Evolutionary conservation across 768 basidiomycete species (phyloP).

Genomic region (Pulveroboletus sp.): DNA sequence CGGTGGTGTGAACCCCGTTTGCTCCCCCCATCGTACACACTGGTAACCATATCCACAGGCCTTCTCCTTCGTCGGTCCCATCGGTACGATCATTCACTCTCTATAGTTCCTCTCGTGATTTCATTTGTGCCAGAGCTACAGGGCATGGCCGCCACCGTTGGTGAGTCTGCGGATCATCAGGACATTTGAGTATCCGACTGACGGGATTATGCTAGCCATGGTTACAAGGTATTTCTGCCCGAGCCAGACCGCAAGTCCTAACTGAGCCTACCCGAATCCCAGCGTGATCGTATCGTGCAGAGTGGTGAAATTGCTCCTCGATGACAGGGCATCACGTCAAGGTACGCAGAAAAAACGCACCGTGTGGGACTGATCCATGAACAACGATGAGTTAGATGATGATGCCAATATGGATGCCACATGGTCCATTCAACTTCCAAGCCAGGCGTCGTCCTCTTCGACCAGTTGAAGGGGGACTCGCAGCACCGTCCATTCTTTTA

Average conservation of each 20-base stretch:
- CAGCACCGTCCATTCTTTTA: no score
- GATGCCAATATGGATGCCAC: background rate
- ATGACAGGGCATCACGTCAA: background rate
- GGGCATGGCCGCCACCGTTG: slow-evolving; percentile 3
- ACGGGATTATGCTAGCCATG: slow-evolving; percentile 5
- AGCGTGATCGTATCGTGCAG: slow-evolving; percentile 15
- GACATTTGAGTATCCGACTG: background rate
- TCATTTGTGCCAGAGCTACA: slow-evolving; percentile 3
- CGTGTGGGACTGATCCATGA: background rate
- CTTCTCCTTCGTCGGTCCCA: slow-evolving; percentile 7
- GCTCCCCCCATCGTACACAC: background rate
- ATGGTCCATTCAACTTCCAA: slow-evolving; percentile 6
- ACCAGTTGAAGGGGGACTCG: no score
- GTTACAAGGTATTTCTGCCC: slow-evolving; percentile 7
- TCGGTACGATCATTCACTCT: slow-evolving; percentile 2
- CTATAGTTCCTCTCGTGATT: background rate
- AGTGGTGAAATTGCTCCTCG: slow-evolving; percentile 15
- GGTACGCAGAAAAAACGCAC: background rate
- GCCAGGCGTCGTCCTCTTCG: background rate
- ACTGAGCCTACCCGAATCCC: background rate
- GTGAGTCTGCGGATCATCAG: background rate
- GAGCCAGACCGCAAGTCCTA: background rate
- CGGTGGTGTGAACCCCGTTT: slow-evolving; percentile 5
- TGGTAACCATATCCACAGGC: slow-evolving; percentile 1
- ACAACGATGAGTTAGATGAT: background rate